Base-by-base conservation (phyloP, 2,329 filamentous ascomycete genomes). In the Cladosporium sp. region DNA sequence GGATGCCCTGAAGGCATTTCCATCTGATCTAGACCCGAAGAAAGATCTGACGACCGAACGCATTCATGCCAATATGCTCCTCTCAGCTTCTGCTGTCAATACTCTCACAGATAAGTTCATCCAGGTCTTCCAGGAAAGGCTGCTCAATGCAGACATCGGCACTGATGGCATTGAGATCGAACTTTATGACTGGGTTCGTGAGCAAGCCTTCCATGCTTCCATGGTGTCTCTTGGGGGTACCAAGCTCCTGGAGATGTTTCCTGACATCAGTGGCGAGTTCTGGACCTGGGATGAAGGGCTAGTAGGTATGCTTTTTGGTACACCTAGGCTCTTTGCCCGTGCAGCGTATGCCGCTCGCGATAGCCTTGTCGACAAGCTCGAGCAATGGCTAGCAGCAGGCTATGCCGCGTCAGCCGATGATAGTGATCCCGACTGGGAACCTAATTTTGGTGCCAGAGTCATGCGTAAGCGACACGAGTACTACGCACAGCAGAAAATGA, bases 201-300 rank as follows among this genome's bases (percentile, higher is more conserved):
- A 66, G 39, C 61, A 61, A 15, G 66, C 71, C 60, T 71, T 71
- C 58, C 63, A 62, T 2, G 68, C 70, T 2, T 69, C 66, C 1
- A 64, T 62, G 19, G 65, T 58, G 7, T 67, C 70, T 1, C 53
- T 72, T 17, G 58, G 69, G 40, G 70, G 70, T 5, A 61, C 65
- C 39, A 62, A 65, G 42, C 49, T 72, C 6, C 36, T 70, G 15
- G 50, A 68, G 50, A 63, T 68, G 59, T 69, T 66, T 39, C 70
- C 70, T 1, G 56, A 59, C 5, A 66, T 63, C 56, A 63, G 62
- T 47, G 39, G 62, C 32, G 69, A 72, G 48, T 68, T 67, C 58
- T 54, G 49, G 37, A 45, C 48, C 2, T 62, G 60, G 60, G 65
- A 67, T 24, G 52, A 59, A 32, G 51, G 56, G 7, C 59, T 66